These are phyloP conservation scores for Aspergillaceae sp. DNA, from an alignment of 2,329 filamentous ascomycete genomes.

Conservation along the genomic window DNA sequence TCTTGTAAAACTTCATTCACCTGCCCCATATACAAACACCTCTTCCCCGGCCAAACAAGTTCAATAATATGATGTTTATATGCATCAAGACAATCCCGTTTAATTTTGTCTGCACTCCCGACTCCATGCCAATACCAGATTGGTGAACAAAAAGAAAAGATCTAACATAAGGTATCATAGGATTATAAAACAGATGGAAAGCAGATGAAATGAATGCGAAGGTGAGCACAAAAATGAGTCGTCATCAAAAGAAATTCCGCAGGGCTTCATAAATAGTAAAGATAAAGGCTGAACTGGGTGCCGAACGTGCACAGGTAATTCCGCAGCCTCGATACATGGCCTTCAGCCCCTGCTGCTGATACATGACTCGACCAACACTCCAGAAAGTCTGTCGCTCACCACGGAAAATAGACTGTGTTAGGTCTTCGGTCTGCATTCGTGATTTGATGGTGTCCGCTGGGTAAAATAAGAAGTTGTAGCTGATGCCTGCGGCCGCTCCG, in stretches of 20 bases:
- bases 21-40: too few species aligned
- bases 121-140: constrained; percentile 9
- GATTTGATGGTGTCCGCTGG: constrained; percentile 97
- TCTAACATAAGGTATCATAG: not conserved
- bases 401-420: constrained; percentile 28
- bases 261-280: constrained; percentile 91
- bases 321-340: constrained; percentile 92
- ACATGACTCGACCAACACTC: constrained; percentile 64
- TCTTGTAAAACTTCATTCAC: too few species aligned
- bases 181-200: constrained; percentile 3
- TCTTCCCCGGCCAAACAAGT: too few species aligned
- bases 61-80: too few species aligned
- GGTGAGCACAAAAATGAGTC: too few species aligned
- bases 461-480: constrained; percentile 96
- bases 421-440: constrained; percentile 82
- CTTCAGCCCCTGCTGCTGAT: constrained; percentile 69
- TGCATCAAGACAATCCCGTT: too few species aligned
- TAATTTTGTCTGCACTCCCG: too few species aligned
- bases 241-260: constrained; percentile 53
- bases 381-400: constrained; percentile 58
- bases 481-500: constrained; percentile 79
- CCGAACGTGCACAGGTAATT: constrained; percentile 78
- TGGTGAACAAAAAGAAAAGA: not conserved
- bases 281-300: constrained; percentile 95
- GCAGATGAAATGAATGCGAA: not conserved